Evolutionary conservation across 1,284 basidiomycete species (phyloP).

Genomic region (Austroboletus niveus): DNA sequence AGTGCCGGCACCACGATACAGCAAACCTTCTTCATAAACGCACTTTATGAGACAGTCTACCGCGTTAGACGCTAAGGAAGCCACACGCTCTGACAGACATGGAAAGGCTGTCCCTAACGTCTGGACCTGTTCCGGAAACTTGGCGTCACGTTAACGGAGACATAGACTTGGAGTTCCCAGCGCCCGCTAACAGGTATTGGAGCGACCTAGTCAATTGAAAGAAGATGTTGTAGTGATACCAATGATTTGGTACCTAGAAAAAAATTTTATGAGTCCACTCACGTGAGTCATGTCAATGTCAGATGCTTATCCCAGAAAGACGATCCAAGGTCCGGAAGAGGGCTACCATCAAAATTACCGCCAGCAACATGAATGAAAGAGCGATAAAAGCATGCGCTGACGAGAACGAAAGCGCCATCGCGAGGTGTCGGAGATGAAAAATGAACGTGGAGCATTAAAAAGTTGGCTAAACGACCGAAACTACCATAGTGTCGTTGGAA

Average conservation of each 20-base stretch:
- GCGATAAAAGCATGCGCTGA: neutral
- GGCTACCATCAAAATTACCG: slow-evolving; percentile 1
- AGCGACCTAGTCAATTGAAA: neutral
- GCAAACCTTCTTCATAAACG: neutral
- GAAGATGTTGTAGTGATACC: neutral
- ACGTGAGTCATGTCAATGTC: neutral
- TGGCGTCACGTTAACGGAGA: neutral
- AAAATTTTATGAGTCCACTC: neutral
- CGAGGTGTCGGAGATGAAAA: neutral
- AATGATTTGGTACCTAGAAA: neutral
- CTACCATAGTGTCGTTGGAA: neutral
- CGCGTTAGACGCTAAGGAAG: neutral
- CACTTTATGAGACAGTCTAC: neutral
- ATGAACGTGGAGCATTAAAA: neutral
- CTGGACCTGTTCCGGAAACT: neutral
- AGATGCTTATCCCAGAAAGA: neutral
- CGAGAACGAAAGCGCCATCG: neutral
- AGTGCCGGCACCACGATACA: neutral
- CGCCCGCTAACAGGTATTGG: neutral
- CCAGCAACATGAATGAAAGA: neutral
- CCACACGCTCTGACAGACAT: slow-evolving; percentile 1
- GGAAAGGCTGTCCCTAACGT: neutral
- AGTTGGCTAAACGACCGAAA: neutral
- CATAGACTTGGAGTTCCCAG: neutral
- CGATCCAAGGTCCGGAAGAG: too few relatives aligned